Evolutionary conservation across 768 basidiomycete genomes (phyloP).

Genomic region (Panaeolus cyanescens): DNA sequence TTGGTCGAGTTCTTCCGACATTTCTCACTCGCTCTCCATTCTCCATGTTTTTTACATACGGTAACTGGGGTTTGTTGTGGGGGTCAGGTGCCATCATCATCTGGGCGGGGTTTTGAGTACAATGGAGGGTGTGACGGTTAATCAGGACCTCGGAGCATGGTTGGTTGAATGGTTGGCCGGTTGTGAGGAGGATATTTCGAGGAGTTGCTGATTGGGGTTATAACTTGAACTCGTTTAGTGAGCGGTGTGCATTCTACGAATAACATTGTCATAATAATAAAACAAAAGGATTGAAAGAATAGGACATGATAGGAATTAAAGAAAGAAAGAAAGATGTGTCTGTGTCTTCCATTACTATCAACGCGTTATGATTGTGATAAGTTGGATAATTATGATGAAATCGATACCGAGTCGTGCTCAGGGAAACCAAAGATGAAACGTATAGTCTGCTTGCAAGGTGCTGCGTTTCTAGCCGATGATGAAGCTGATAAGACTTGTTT

Average conservation of each 20-base stretch:
- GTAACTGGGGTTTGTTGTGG: no score
- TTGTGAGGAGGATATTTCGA: no score
- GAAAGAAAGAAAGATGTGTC: neutral
- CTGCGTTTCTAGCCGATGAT: no score
- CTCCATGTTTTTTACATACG: no score
- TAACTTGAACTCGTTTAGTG: neutral
- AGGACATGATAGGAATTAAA: no score
- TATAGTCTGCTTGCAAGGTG: no score
- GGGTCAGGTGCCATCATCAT: neutral
- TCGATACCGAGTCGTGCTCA: neutral
- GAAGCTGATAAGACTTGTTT: no score
- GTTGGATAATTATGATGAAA: neutral
- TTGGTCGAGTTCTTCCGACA: neutral
- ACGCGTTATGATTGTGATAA: neutral
- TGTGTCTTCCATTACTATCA: neutral
- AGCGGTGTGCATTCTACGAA: neutral
- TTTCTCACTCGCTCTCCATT: slow-evolving; percentile 4
- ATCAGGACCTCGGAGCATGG: no score
- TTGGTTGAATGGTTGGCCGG: no score
- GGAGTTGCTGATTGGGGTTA: neutral
- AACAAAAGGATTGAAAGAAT: no score
- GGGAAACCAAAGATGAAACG: neutral
- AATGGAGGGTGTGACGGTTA: neutral
- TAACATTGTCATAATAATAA: neutral
- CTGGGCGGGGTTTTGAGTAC: neutral